These are phyloP conservation scores for Nicotiana benthamiana DNA, from an alignment of 257 asterid species.

Conservation along the genomic window DNA sequence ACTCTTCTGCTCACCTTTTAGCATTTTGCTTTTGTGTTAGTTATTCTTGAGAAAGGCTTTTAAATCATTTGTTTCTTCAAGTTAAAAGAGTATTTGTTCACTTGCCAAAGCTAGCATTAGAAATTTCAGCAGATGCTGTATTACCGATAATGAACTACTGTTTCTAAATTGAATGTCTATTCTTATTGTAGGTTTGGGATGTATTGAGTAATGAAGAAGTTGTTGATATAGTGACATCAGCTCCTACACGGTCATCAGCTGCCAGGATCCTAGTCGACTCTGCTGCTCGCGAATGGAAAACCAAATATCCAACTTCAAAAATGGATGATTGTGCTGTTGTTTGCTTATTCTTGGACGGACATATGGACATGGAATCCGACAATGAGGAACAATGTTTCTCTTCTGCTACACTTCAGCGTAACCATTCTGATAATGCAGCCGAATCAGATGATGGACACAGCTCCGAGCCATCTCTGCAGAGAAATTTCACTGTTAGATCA, in stretches of 20 bases:
- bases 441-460: constrained; percentile 79
- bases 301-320: constrained; percentile 87
- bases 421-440: constrained; percentile 53
- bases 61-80: too few species aligned
- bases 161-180: not conserved
- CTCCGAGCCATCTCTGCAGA: constrained; percentile 63
- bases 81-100: too few species aligned
- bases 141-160: too few species aligned
- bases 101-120: too few species aligned
- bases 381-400: constrained; percentile 69
- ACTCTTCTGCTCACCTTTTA: too few species aligned
- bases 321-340: constrained; percentile 98
- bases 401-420: constrained; percentile 61
- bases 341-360: constrained; percentile 76
- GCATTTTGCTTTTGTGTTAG: too few species aligned
- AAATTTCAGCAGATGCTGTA: too few species aligned
- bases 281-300: constrained; percentile 89
- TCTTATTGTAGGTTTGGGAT: constrained; percentile 78
- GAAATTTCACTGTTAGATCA: constrained; percentile 64
- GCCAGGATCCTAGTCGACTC: constrained; percentile 68
- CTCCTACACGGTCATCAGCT: constrained; percentile 69
- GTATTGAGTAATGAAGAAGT: constrained; percentile 93
- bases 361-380: constrained; percentile 87
- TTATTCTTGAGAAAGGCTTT: too few species aligned
- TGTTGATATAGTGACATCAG: constrained; percentile 66